Evolutionary conservation across 2,329 filamentous ascomycete species (phyloP).

Genomic region (Penicillium palitans): DNA sequence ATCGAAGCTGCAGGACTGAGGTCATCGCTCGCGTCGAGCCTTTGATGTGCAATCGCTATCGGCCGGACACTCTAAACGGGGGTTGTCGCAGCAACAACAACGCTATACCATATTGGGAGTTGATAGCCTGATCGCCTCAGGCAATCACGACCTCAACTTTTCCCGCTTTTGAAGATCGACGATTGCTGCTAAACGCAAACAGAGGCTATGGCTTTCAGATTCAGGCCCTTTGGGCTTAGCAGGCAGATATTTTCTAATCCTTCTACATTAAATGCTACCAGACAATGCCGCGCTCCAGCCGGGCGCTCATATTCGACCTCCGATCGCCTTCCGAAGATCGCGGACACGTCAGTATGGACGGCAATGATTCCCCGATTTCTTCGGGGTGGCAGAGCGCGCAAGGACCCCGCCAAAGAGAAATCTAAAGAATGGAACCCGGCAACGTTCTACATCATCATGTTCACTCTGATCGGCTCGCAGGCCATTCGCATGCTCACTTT

Average conservation of each 20-base stretch:
- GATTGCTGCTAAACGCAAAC: slow-evolving; percentile 1
- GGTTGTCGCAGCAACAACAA: slow-evolving; percentile 36
- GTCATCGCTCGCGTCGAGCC: slow-evolving; percentile 17
- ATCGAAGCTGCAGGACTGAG: slow-evolving; percentile 17
- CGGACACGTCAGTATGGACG: slow-evolving; percentile 66
- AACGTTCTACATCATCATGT: slow-evolving; percentile 79
- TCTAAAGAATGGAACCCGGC: slow-evolving; percentile 75
- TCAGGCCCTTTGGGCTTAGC: slow-evolving; percentile 17
- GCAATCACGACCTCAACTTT: slow-evolving; percentile 10
- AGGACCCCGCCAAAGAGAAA: slow-evolving; percentile 40
- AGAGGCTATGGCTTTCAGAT: slow-evolving; percentile 22
- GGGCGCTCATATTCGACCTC: slow-evolving; percentile 24
- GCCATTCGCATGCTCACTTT: slow-evolving; percentile 88
- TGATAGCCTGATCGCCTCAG: slow-evolving; percentile 18
- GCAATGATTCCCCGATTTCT: slow-evolving; percentile 64
- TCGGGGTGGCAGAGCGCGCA: slow-evolving; percentile 39
- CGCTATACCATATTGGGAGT: slow-evolving; percentile 22
- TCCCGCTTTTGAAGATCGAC: slow-evolving; percentile 7
- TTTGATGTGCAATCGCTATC: slow-evolving; percentile 27
- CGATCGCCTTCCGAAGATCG: slow-evolving; percentile 44
- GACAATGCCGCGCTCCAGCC: slow-evolving; percentile 7
- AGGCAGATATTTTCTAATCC: slow-evolving; percentile 5
- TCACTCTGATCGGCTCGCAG: slow-evolving; percentile 88
- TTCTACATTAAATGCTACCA: slow-evolving; percentile 5
- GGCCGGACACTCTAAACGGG: slow-evolving; percentile 18